A percentile compares a stretch with the other conserved stretches of the same genome.
Conservation (phyloP, 1,139 yeast species). For the Hyphopichia khmerensis region DNA sequence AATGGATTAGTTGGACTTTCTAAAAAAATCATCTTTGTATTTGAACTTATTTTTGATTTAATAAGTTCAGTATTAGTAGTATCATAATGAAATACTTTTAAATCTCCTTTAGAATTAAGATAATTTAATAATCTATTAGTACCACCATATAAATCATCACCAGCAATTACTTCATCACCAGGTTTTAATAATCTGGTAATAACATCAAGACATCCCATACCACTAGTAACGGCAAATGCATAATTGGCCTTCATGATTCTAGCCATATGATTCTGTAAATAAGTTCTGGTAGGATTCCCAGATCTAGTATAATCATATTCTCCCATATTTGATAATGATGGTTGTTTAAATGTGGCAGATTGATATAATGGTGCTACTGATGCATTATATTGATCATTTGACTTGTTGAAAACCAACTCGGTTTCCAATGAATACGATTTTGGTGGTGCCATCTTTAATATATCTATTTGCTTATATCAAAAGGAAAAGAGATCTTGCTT, state of each 20-base stretch:
- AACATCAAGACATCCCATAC: constrained; percentile 91
- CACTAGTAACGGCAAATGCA: constrained; percentile 81
- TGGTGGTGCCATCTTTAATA: constrained; percentile 19
- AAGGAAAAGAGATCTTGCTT: too few species aligned
- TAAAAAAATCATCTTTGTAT: constrained; percentile 72
- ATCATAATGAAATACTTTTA: constrained; percentile 74
- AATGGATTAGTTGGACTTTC: constrained; percentile 94
- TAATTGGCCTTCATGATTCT: constrained; percentile 72
- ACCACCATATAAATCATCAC: constrained; percentile 92
- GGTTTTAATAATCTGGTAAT: constrained; percentile 70
- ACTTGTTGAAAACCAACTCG: constrained; percentile 66
- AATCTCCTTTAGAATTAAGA: constrained; percentile 63
- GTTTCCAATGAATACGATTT: constrained; percentile 59
- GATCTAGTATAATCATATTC: constrained; percentile 89
- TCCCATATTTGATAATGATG: constrained; percentile 72
- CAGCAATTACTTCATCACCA: constrained; percentile 86
- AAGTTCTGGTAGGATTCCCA: constrained; percentile 91
- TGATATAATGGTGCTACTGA: constrained; percentile 89
- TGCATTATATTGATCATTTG: constrained; percentile 73
- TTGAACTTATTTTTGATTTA: constrained; percentile 46
- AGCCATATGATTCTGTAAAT: constrained; percentile 73
- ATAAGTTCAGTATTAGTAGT: constrained; percentile 71
- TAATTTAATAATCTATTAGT: constrained; percentile 82
- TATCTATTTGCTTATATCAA: too few species aligned
- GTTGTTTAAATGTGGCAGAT: constrained; percentile 89